phyloP scores from a whole-genome alignment of 1,284 basidiomycete genomes.

The Tylopilus sp. region DNA sequence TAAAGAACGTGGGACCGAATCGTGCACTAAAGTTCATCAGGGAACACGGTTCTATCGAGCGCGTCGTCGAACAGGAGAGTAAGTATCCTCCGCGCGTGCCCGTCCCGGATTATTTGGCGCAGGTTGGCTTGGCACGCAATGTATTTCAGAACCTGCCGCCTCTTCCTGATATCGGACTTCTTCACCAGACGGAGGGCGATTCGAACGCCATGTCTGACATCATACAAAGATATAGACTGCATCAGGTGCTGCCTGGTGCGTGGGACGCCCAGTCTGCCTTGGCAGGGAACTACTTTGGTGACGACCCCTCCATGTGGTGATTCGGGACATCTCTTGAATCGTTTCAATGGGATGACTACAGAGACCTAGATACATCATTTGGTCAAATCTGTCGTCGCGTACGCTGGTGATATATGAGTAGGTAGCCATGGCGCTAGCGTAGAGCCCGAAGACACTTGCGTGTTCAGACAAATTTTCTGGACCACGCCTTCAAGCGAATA shows the following conservation, averaged over 20 bases:
- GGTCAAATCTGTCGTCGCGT: no score
- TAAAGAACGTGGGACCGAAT: constrained; percentile 73
- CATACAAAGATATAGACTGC: constrained; percentile 48
- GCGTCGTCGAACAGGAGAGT: constrained; percentile 54
- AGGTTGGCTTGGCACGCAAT: constrained; percentile 54
- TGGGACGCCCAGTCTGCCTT: constrained; percentile 47
- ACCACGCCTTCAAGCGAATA: no score
- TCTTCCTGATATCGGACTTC: constrained; percentile 40
- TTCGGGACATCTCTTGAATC: background rate
- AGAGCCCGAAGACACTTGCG: no score
- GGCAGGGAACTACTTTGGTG: constrained; percentile 61
- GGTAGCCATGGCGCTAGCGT: no score
- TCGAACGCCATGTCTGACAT: constrained; percentile 42
- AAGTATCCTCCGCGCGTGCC: constrained; percentile 49
- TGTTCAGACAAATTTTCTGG: no score
- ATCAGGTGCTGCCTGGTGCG: constrained; percentile 38
- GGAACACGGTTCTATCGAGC: constrained; percentile 70
- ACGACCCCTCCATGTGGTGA: constrained; percentile 44
- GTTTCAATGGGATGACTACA: background rate
- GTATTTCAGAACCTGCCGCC: constrained; percentile 66
- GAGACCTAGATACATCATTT: background rate
- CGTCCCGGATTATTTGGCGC: constrained; percentile 50
- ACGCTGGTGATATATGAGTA: background rate
- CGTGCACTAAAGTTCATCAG: constrained; percentile 72
- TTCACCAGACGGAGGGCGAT: constrained; percentile 39